Conservation (phyloP, 1,139 yeast species). For the Debaryomyces nepalensis region DNA sequence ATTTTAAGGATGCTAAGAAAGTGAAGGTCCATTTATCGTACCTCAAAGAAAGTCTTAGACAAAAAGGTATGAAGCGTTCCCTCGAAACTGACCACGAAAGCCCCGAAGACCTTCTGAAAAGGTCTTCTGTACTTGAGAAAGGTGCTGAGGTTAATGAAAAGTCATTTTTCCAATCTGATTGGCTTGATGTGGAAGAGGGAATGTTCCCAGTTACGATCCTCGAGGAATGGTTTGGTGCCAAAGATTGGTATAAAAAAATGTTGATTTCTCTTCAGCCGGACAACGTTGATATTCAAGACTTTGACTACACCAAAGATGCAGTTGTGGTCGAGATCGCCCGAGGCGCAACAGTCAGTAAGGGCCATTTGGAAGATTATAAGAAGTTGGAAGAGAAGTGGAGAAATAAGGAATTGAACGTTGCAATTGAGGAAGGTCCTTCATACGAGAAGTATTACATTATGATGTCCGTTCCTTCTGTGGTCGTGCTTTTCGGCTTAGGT, state of each 20-base stretch:
- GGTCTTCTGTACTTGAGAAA: constrained; percentile 42
- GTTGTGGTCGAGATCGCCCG: constrained; percentile 59
- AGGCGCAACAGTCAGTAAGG: constrained; percentile 65
- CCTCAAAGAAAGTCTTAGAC: constrained; percentile 57
- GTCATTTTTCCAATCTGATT: constrained; percentile 69
- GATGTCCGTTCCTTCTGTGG: constrained; percentile 72
- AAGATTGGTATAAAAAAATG: constrained; percentile 53
- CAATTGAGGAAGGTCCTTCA: constrained; percentile 60
- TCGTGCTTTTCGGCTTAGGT: constrained; percentile 59
- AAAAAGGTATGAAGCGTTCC: constrained; percentile 57
- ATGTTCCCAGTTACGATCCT: constrained; percentile 61
- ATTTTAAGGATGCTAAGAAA: constrained; percentile 55
- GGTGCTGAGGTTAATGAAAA: constrained; percentile 46
- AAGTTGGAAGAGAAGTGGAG: constrained; percentile 42
- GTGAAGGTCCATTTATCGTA: constrained; percentile 72
- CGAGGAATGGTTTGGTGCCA: constrained; percentile 59
- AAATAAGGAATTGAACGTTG: constrained; percentile 45
- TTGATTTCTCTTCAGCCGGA: constrained; percentile 75
- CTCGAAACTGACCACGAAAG: constrained; percentile 24
- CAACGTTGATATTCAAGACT: constrained; percentile 65
- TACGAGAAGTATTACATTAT: constrained; percentile 71
- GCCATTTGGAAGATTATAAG: constrained; percentile 57
- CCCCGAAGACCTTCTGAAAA: constrained; percentile 21
- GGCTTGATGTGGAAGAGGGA: constrained; percentile 72
- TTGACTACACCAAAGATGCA: constrained; percentile 54